These are phyloP conservation scores for Umbilicaria muhlenbergii DNA, from an alignment of 495 filamentous ascomycete species.

Conservation along the genomic window DNA sequence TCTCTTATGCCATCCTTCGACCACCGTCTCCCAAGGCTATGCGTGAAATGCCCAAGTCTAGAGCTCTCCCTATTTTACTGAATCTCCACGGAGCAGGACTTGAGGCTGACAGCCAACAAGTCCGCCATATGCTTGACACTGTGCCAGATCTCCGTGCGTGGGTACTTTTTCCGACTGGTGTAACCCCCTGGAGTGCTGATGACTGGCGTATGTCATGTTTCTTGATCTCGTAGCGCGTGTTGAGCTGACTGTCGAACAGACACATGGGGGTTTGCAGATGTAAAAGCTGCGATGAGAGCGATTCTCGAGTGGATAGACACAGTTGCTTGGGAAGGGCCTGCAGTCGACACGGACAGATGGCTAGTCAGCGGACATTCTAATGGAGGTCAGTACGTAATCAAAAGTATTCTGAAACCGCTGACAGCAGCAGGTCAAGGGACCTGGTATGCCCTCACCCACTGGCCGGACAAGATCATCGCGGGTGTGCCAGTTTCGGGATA, in stretches of 20 bases:
- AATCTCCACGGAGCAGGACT: conserved; percentile 42
- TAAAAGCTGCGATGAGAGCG: conserved; percentile 33
- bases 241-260: conserved; percentile 20
- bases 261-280: conserved; percentile 40
- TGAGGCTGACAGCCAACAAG: conserved; percentile 31
- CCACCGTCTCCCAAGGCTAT: conserved; percentile 32
- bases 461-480: conserved; percentile 40
- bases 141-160: conserved; percentile 38
- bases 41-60: conserved; percentile 6
- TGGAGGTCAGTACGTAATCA: conserved; percentile 21
- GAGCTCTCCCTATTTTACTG: conserved; percentile 27
- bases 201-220: conserved; percentile 37
- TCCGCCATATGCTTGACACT: conserved; percentile 30
- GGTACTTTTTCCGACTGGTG: conserved; percentile 41
- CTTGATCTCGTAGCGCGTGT: background rate
- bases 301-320: conserved; percentile 35
- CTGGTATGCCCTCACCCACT: conserved; percentile 43
- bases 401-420: background rate
- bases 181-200: conserved; percentile 45
- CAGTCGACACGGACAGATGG: conserved; percentile 31
- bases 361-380: conserved; percentile 43
- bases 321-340: conserved; percentile 30
- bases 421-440: conserved; percentile 31
- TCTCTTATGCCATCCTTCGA: conserved; percentile 46
- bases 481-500: conserved; percentile 42